These are phyloP conservation scores for Amylostereum chailletii DNA, from an alignment of 1,284 basidiomycete species.

Conservation along the genomic window DNA sequence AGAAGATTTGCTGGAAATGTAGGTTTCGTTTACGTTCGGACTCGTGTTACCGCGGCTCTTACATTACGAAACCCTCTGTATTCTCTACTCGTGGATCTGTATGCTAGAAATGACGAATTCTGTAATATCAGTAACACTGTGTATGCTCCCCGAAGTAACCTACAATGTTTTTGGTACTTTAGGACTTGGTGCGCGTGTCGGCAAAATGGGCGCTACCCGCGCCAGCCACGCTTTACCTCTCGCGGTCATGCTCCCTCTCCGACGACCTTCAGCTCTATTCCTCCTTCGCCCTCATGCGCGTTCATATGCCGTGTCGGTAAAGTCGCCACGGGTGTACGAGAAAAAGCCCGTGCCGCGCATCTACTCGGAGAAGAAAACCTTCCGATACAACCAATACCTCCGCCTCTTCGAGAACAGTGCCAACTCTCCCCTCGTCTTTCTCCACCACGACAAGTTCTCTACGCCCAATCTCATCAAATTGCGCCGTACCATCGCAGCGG, in stretches of 20 bases:
- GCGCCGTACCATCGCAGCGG: conserved; percentile 51
- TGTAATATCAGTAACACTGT: too few relatives aligned
- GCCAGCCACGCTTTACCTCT: not conserved
- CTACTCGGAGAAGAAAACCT: conserved; percentile 65
- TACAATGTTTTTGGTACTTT: too few relatives aligned
- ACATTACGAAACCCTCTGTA: too few relatives aligned
- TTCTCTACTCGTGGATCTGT: too few relatives aligned
- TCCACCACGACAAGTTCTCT: conserved; percentile 64
- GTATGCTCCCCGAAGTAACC: too few relatives aligned
- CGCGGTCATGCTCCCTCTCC: conserved; percentile 7
- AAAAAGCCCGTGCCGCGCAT: conserved; percentile 48
- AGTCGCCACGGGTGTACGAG: conserved; percentile 39
- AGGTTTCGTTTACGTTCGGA: too few relatives aligned
- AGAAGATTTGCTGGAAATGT: too few relatives aligned
- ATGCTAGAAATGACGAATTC: too few relatives aligned
- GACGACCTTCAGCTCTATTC: conserved; percentile 3
- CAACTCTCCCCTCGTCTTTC: conserved; percentile 55
- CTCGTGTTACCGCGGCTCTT: too few relatives aligned
- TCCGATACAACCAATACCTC: conserved; percentile 69
- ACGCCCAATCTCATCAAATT: conserved; percentile 54
- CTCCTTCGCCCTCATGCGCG: conserved; percentile 11
- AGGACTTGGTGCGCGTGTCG: too few relatives aligned
- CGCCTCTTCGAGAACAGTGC: conserved; percentile 47
- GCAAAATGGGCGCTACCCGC: too few relatives aligned
- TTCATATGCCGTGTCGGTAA: conserved; percentile 47